phyloP scores from a whole-genome alignment of 2,329 filamentous ascomycete species.

The Hirsutella rhossiliensis region DNA sequence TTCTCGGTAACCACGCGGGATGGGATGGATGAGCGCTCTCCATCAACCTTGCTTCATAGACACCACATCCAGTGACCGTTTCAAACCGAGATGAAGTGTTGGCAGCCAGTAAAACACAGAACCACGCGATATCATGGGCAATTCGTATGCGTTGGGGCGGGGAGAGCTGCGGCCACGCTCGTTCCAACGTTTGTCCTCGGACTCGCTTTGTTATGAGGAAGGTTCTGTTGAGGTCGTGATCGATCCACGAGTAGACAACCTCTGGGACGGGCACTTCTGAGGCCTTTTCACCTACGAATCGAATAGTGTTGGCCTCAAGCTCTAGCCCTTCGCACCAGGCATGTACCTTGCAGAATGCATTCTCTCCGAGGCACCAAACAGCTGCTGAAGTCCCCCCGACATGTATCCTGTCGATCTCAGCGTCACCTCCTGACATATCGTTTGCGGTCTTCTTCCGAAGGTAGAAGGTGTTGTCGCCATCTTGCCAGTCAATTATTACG shows the following conservation, averaged over 20 bases:
- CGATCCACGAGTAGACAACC: slow-evolving; percentile 2
- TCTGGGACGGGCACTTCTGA: slow-evolving; percentile 1
- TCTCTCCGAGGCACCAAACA: not conserved
- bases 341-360: not conserved
- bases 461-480: not conserved
- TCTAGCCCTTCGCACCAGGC: not conserved
- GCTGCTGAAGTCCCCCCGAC: not conserved
- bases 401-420: not conserved
- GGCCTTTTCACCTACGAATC: not conserved
- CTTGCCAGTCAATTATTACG: no score
- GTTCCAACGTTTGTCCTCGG: slow-evolving; percentile 1
- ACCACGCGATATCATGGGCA: not conserved
- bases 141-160: not conserved
- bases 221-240: slow-evolving; percentile 1
- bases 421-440: not conserved
- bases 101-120: slow-evolving; percentile 1
- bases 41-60: slow-evolving; percentile 1
- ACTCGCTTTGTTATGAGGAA: slow-evolving; percentile 3
- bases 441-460: not conserved
- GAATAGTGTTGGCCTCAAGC: slow-evolving; percentile 1
- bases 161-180: slow-evolving; percentile 1
- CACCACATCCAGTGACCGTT: slow-evolving; percentile 1
- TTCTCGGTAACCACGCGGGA: slow-evolving; percentile 2
- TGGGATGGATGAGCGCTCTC: slow-evolving; percentile 1
- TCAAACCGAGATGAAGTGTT: slow-evolving; percentile 2